phyloP scores from a whole-genome alignment of 768 basidiomycete genomes.

The Rhizopogon vesiculosus region DNA sequence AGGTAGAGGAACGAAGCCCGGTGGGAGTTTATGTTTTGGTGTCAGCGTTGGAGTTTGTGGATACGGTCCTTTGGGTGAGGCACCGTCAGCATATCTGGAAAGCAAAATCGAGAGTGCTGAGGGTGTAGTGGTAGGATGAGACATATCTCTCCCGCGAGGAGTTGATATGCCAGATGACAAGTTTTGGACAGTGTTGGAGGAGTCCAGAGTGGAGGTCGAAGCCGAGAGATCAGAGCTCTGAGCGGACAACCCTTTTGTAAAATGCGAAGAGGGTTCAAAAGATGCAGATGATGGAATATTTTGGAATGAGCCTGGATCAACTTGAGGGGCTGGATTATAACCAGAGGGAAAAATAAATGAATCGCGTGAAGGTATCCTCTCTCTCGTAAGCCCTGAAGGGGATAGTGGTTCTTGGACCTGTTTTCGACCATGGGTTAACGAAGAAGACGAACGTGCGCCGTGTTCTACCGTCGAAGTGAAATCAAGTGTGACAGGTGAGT shows the following conservation, averaged over 20 bases:
- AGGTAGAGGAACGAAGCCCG: background rate
- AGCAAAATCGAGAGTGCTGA: constrained; percentile 34
- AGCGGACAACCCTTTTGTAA: constrained; percentile 17
- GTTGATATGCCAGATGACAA: constrained; percentile 5
- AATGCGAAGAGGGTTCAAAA: constrained; percentile 15
- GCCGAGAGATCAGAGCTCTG: constrained; percentile 18
- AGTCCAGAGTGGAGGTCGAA: constrained; percentile 25
- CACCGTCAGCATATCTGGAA: constrained; percentile 15
- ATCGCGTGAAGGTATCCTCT: constrained; percentile 17
- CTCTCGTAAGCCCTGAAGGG: background rate
- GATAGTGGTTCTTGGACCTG: background rate
- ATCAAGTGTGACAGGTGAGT: background rate
- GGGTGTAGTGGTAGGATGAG: constrained; percentile 14
- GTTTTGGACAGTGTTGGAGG: constrained; percentile 9
- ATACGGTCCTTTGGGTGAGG: background rate
- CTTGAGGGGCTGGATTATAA: constrained; percentile 12
- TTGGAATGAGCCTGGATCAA: background rate
- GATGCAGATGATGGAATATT: constrained; percentile 16
- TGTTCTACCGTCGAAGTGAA: background rate
- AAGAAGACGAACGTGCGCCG: background rate
- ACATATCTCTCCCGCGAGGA: constrained; percentile 19
- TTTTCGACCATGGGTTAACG: background rate
- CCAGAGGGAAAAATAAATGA: constrained; percentile 37
- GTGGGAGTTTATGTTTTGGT: constrained; percentile 9
- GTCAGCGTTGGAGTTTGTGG: constrained; percentile 1